A percentile compares a stretch with the other conserved stretches of the same genome.
phyloP scores from a whole-genome alignment of 176 grass and related monocot species.

The Eleusine indica region DNA sequence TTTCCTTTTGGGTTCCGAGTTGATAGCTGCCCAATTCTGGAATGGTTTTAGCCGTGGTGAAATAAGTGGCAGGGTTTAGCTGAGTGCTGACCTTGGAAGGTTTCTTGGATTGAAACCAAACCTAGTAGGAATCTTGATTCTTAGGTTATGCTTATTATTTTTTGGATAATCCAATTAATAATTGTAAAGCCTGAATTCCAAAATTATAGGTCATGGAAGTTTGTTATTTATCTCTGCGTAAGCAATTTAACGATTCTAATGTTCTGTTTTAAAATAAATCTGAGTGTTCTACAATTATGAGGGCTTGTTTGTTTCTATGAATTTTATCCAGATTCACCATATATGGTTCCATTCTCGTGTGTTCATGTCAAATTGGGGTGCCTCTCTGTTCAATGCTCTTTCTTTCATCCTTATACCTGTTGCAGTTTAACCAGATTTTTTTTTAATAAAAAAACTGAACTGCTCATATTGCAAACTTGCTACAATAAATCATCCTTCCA shows the following conservation, averaged over 20 bases:
- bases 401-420: neutral
- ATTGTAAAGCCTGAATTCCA: neutral
- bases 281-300: neutral
- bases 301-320: neutral
- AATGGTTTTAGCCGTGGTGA: neutral
- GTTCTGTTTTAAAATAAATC: neutral
- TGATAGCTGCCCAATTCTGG: conserved; percentile 1
- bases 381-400: neutral
- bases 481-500: neutral
- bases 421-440: neutral
- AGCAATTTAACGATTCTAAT: neutral
- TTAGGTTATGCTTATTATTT: neutral
- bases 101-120: neutral
- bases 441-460: neutral
- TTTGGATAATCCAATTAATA: neutral
- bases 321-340: neutral
- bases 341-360: neutral
- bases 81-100: neutral
- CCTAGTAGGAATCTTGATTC: neutral
- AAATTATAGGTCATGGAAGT: neutral
- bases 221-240: neutral
- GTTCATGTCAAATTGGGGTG: neutral
- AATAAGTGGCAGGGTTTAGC: neutral
- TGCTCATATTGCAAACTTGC: neutral
- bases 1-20: neutral